Conservation (phyloP, 2,329 filamentous ascomycete genomes). For the Myrmaecium sp. region DNA sequence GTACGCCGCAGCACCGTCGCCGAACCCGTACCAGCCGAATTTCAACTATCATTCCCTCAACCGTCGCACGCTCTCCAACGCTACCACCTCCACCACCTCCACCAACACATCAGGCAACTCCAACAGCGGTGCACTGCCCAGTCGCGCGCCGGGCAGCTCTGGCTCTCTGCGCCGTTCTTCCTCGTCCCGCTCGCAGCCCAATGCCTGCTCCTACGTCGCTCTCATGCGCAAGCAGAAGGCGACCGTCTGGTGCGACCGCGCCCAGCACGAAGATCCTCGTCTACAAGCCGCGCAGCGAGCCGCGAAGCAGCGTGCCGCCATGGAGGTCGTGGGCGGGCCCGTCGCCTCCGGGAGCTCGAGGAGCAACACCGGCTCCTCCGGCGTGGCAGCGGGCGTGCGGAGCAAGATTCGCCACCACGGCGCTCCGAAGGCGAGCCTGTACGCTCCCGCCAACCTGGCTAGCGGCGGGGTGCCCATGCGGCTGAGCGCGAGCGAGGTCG, state of each 20-base stretch:
- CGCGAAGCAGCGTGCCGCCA: conserved; percentile 71
- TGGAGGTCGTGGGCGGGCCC: conserved; percentile 57
- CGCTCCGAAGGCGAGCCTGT: conserved; percentile 62
- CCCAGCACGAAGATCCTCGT: conserved; percentile 81
- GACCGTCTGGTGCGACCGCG: conserved; percentile 93
- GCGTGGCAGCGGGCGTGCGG: conserved; percentile 37
- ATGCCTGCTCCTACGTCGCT: conserved; percentile 69
- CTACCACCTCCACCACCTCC: conserved; percentile 53
- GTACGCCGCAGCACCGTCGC: conserved; percentile 13
- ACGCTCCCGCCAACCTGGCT: conserved; percentile 56
- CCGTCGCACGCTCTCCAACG: conserved; percentile 48
- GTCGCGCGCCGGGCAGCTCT: no score
- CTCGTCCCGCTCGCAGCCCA: conserved; percentile 55
- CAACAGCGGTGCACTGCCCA: no score
- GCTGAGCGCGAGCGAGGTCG: conserved; percentile 87
- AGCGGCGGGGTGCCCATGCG: conserved; percentile 79
- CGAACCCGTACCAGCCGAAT: conserved; percentile 10
- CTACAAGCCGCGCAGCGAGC: conserved; percentile 67
- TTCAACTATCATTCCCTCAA: conserved; percentile 9
- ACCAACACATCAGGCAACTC: conserved; percentile 34
- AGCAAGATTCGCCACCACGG: conserved; percentile 82
- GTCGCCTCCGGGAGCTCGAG: conserved; percentile 20
- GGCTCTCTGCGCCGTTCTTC: conserved; percentile 52
- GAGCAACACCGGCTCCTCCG: conserved; percentile 18
- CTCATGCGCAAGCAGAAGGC: conserved; percentile 94